Evolutionary conservation across 2,329 filamentous ascomycete species (phyloP).

Genomic region (Botrytis galanthina): DNA sequence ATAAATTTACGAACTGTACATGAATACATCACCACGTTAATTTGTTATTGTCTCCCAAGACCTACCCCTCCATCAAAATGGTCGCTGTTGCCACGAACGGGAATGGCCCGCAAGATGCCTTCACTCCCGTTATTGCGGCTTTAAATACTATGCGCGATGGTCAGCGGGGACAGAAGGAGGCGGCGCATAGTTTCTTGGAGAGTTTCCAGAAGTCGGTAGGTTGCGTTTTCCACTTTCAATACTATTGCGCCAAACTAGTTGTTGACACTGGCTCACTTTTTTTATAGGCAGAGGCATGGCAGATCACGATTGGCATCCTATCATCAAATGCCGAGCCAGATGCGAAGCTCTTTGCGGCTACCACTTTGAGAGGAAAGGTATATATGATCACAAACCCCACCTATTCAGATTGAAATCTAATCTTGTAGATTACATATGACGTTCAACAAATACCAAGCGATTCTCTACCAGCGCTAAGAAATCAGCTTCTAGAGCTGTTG

Average conservation of each 20-base stretch:
- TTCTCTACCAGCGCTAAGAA: constrained; percentile 73
- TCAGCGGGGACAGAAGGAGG: constrained; percentile 78
- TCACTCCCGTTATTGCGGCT: constrained; percentile 82
- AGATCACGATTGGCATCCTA: constrained; percentile 79
- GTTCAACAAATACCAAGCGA: constrained; percentile 79
- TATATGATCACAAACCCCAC: constrained; percentile 32
- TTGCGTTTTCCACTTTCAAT: constrained; percentile 33
- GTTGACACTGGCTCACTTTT: constrained; percentile 29
- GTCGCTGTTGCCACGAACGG: constrained; percentile 48
- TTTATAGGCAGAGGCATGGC: constrained; percentile 81
- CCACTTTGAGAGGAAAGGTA: constrained; percentile 97
- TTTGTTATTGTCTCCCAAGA: constrained; percentile 20
- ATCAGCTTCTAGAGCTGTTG: constrained; percentile 78
- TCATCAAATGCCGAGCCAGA: constrained; percentile 79
- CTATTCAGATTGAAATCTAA: constrained; percentile 24
- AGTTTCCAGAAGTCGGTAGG: constrained; percentile 96
- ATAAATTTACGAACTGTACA: constrained; percentile 18
- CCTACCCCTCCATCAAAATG: constrained; percentile 37
- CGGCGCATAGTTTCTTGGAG: constrained; percentile 87
- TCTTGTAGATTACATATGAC: constrained; percentile 86
- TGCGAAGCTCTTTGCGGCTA: constrained; percentile 92
- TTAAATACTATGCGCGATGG: constrained; percentile 89
- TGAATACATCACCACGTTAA: constrained; percentile 21
- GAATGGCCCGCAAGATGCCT: constrained; percentile 64
- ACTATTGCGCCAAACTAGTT: constrained; percentile 20